Base-by-base conservation (phyloP, 805 yeast genomes). In the Jamesozyma jinghongensis region DNA sequence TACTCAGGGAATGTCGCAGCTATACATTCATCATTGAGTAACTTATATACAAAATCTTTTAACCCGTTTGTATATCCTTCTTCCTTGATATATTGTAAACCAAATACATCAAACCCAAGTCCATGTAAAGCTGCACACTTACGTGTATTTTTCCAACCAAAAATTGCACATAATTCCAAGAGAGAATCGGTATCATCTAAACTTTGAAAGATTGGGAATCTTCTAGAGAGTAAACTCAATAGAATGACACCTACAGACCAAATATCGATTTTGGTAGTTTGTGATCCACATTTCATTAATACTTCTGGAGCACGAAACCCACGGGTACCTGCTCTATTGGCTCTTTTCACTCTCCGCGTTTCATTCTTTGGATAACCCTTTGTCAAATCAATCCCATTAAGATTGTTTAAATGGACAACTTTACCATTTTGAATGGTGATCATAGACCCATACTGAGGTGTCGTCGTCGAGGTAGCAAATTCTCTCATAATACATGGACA, bases 261-360 rank as follows among this genome's bases (percentile, higher is more conserved):
- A 7, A 85, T 74, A 60, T 87, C 97, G 34, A 87, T 76, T 57
- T 81, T 82, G 5, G 84, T 75, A 3, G 82, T 71, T 64, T 87
- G 97, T 43, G 83, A 78, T 1, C 83, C 74, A 61, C 97, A 87
- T 57, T 85, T 86, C 62, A 86, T 72, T 40, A 88, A 65, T 3
- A 87, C 96, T 57, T 87, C 97, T 0, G 96, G 96, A 0, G 97
- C 95, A 50, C 97, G 70, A 56, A 87, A 87, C 0, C 97, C 97
- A 51, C 97, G 71, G 1, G 97, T 87, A 7, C 97, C 97, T 14
- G 98, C 98, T 52, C 98, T 77, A 54, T 92, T 92, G 0, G 97
- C 97, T 42, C 98, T 73, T 53, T 95, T 73, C 1, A 92, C 85
- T 0, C 94, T 83, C 51, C 97, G 70, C 37, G 76, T 75, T 64